These are phyloP conservation scores for Bisporella sp. DNA, from an alignment of 2,329 filamentous ascomycete genomes.

Conservation along the genomic window DNA sequence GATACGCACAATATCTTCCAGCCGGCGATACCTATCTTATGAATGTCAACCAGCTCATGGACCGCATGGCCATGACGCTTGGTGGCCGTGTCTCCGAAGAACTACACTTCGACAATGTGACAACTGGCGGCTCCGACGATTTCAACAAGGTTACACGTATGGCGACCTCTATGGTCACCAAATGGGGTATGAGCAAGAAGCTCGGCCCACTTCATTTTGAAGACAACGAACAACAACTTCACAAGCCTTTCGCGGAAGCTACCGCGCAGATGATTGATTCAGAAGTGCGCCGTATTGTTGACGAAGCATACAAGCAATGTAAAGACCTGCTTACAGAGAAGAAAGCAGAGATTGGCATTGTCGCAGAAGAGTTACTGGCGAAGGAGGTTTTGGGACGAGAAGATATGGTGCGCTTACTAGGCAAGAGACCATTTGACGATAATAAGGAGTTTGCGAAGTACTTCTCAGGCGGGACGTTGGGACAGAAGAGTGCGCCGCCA, in stretches of 20 bases:
- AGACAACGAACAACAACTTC: constrained; percentile 66
- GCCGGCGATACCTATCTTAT: constrained; percentile 88
- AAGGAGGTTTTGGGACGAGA: constrained; percentile 91
- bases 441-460: constrained; percentile 87
- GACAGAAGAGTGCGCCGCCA: constrained; percentile 49
- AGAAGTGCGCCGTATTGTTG: constrained; percentile 87
- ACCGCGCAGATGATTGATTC: constrained; percentile 88
- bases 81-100: constrained; percentile 94
- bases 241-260: constrained; percentile 93
- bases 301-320: constrained; percentile 89
- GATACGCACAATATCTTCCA: constrained; percentile 96
- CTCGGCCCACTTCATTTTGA: constrained; percentile 91
- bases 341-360: constrained; percentile 79
- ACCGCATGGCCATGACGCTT: constrained; percentile 99
- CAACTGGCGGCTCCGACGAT: constrained; percentile 89
- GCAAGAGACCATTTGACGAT: constrained; percentile 77
- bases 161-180: constrained; percentile 97
- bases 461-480: constrained; percentile 54
- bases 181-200: constrained; percentile 96
- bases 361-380: constrained; percentile 85
- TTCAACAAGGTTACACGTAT: constrained; percentile 97
- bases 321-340: constrained; percentile 74
- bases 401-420: constrained; percentile 84
- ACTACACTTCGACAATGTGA: constrained; percentile 93
- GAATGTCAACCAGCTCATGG: constrained; percentile 94